Evolutionary conservation across 1,139 yeast species (phyloP), one percentile per base, ranked within the genome.

Genomic region (Candida glucosophila): DNA sequence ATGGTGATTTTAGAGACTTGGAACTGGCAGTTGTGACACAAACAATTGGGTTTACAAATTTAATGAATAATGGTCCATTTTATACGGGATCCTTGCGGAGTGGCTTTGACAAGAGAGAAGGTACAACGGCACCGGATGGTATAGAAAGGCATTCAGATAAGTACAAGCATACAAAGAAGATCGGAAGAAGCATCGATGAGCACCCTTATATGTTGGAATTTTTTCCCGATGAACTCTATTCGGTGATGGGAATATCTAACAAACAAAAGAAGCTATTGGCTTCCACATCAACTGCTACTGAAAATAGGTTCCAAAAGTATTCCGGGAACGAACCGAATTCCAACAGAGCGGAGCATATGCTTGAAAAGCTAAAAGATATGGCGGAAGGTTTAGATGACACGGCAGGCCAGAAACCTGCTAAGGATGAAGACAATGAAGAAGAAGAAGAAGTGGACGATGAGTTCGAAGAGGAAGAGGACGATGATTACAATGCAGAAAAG

Each of bases 221-320:
- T 35, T 83, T 88, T 50, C 97, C 97, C 1, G 65, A 61, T 14
- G 97, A 90, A 48, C 58, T 90, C 31, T 77, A 81, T 39, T 55
- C 67, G 14, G 83, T 78, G 17, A 75, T 80, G 80, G 90, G 88
- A 3, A 67, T 77, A 7, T 66, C 69, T 35, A 68, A 64, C 36
- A 63, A 64, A 42, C 68, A 67, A 44, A 62, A 61, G 40, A 71
- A 72, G 39, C 48, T 73, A n/a, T 49, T 77, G 28, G 58, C 67
- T 13, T 44, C 75, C 25, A 64, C 77, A 1, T 58, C 63, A 17
- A 66, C 65, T 40, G 62, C 67, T 23, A 52, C 56, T 10, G 59
- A 64, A 22, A 69, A 68, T 21, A 73, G 68, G 47, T 63, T 47
- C 54, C 57, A 39, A 49, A 60, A 41, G 38, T 62, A 19, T 47